phyloP scores from a whole-genome alignment of 2,329 filamentous ascomycete species.

The Pseudogymnoascus sp. region DNA sequence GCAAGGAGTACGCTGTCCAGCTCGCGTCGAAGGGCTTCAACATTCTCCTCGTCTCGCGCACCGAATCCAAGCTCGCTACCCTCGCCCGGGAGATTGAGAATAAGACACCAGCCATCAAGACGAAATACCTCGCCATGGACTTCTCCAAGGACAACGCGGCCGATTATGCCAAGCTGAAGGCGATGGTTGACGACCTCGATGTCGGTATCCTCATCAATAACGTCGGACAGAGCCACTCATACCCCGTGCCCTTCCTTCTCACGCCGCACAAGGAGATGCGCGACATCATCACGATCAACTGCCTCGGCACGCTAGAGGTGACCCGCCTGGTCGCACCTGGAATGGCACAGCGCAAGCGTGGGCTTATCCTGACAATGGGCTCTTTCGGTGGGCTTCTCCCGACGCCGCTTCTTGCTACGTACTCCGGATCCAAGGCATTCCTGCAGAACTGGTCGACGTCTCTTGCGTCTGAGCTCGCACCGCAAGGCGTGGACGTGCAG shows the following conservation, averaged over 20 bases:
- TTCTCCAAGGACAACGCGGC: constrained; percentile 69
- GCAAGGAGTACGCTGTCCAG: constrained; percentile 90
- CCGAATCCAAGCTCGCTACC: constrained; percentile 77
- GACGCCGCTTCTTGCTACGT: constrained; percentile 86
- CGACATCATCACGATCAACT: constrained; percentile 93
- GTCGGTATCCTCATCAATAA: constrained; percentile 91
- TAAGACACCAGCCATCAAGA: constrained; percentile 54
- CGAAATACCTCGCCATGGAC: constrained; percentile 83
- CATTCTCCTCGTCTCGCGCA: constrained; percentile 87
- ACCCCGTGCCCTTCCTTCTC: constrained; percentile 79
- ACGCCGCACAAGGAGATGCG: constrained; percentile 72
- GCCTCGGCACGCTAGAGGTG: constrained; percentile 76
- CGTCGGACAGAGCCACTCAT: constrained; percentile 86
- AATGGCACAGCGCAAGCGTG: constrained; percentile 74
- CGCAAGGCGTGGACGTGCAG: constrained; percentile 78
- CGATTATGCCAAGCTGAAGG: constrained; percentile 68
- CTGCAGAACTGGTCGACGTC: constrained; percentile 91
- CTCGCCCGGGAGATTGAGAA: constrained; percentile 66
- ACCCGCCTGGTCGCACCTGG: constrained; percentile 78
- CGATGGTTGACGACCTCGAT: constrained; percentile 63
- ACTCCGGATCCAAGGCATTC: constrained; percentile 97
- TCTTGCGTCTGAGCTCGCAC: constrained; percentile 71
- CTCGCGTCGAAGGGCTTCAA: constrained; percentile 91
- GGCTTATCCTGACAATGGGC: constrained; percentile 92
- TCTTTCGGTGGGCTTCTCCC: constrained; percentile 91